Conservation (phyloP, 257 asterid genomes). For the Leptodermis oblonga region DNA sequence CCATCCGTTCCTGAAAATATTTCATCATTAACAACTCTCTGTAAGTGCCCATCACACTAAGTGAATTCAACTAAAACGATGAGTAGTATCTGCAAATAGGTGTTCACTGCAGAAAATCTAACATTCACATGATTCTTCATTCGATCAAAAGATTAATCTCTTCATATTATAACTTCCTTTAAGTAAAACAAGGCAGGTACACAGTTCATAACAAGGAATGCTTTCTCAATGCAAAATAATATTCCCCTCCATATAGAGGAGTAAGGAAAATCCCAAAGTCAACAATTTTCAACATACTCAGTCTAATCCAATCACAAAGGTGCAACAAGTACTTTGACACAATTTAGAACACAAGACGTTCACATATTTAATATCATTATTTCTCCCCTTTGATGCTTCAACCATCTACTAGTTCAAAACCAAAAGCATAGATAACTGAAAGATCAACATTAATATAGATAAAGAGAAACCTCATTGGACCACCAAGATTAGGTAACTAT, state of each 20-base stretch:
- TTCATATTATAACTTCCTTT: not conserved
- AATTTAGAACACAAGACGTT: not conserved
- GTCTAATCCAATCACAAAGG: not conserved
- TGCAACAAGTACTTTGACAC: not conserved
- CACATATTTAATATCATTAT: not conserved
- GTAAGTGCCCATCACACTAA: not conserved
- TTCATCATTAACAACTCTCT: slow-evolving; percentile 1
- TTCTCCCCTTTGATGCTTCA: not conserved
- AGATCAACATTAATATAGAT: not conserved
- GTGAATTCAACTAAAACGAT: not conserved
- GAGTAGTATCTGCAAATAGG: not conserved
- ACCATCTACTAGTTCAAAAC: not conserved
- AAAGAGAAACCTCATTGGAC: not conserved
- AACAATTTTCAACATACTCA: not conserved
- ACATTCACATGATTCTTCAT: not conserved
- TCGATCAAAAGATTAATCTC: not conserved
- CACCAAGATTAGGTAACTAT: not conserved
- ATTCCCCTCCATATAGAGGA: not conserved
- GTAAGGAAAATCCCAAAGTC: not conserved
- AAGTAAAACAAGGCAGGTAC: not conserved
- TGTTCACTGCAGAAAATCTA: not conserved
- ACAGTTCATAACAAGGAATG: not conserved
- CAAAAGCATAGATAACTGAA: not conserved
- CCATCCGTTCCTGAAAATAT: slow-evolving; percentile 68
- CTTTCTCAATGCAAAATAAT: not conserved